Conservation (phyloP, 345 rosid species). For the Geranium brycei region DNA sequence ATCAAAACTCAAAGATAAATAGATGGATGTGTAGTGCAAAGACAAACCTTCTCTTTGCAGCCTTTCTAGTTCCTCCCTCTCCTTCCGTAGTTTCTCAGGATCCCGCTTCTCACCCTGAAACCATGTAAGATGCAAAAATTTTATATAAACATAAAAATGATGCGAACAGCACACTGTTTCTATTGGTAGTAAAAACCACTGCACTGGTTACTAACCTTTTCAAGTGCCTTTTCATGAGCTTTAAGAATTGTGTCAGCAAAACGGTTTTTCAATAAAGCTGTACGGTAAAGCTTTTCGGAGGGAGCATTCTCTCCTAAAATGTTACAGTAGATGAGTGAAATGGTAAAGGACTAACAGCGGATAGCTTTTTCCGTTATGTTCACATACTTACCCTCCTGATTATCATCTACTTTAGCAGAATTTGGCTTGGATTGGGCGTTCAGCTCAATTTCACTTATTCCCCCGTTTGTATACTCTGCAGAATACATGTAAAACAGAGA, state of each 20-base stretch:
- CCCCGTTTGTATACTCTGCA: neutral
- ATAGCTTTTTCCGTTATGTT: neutral
- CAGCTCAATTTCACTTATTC: neutral
- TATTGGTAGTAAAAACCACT: no score
- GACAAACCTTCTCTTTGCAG: slow-evolving; percentile 57
- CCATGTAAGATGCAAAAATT: neutral
- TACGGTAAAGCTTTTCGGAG: slow-evolving; percentile 73
- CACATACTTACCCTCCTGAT: neutral
- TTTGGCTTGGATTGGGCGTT: neutral
- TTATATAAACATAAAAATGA: no score
- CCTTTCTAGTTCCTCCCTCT: slow-evolving; percentile 75
- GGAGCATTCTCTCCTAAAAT: slow-evolving; percentile 22
- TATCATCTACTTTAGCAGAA: neutral
- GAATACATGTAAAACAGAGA: neutral
- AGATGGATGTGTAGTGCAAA: neutral
- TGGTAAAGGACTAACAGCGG: neutral
- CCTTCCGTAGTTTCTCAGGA: slow-evolving; percentile 62
- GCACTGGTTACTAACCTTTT: slow-evolving; percentile 35
- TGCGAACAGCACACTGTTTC: no score
- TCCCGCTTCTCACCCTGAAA: slow-evolving; percentile 58
- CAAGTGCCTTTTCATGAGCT: slow-evolving; percentile 75
- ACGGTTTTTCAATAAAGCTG: slow-evolving; percentile 66
- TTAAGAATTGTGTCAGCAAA: slow-evolving; percentile 86
- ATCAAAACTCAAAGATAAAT: neutral
- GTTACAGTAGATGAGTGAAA: neutral